A percentile compares a stretch with the other conserved stretches of the same genome.
Conservation (phyloP, 2,329 filamentous ascomycete species). For the Elsinoe perseae region DNA sequence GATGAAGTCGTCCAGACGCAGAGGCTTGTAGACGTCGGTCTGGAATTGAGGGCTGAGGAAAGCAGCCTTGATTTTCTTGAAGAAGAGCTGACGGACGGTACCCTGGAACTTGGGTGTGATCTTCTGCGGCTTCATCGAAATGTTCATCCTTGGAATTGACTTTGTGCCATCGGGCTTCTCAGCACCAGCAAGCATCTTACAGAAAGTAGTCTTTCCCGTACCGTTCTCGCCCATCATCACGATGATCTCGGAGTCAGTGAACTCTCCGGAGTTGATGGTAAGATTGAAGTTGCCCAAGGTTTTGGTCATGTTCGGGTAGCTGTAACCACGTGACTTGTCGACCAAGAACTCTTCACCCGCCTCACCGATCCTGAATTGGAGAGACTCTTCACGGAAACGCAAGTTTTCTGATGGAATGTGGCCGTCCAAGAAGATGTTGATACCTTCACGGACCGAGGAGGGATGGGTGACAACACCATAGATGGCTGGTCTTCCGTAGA, state of each 20-base stretch:
- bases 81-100: slow-evolving; percentile 94
- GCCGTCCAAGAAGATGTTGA: slow-evolving; percentile 98
- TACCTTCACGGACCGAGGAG: slow-evolving; percentile 92
- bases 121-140: slow-evolving; percentile 99
- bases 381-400: slow-evolving; percentile 92
- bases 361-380: slow-evolving; percentile 91
- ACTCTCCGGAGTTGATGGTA: slow-evolving; percentile 69
- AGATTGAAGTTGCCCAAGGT: slow-evolving; percentile 84
- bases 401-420: slow-evolving; percentile 98
- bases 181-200: slow-evolving; percentile 86
- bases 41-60: slow-evolving; percentile 98
- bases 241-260: slow-evolving; percentile 96
- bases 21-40: slow-evolving; percentile 98
- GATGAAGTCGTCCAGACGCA: slow-evolving; percentile 98
- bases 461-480: slow-evolving; percentile 97
- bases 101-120: slow-evolving; percentile 98
- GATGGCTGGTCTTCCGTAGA: slow-evolving; percentile 90
- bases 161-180: slow-evolving; percentile 78
- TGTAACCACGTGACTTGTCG: slow-evolving; percentile 78
- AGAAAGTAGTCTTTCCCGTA: slow-evolving; percentile 99
- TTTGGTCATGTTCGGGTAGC: slow-evolving; percentile 87
- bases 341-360: slow-evolving; percentile 78
- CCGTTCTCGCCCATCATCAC: slow-evolving; percentile 99
- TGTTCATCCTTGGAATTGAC: slow-evolving; percentile 85
- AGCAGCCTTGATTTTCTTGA: slow-evolving; percentile 98